Evolutionary conservation across 2,329 filamentous ascomycete genomes (phyloP), one percentile per base, ranked within the genome.

Genomic region (Fusarium marasasianum): DNA sequence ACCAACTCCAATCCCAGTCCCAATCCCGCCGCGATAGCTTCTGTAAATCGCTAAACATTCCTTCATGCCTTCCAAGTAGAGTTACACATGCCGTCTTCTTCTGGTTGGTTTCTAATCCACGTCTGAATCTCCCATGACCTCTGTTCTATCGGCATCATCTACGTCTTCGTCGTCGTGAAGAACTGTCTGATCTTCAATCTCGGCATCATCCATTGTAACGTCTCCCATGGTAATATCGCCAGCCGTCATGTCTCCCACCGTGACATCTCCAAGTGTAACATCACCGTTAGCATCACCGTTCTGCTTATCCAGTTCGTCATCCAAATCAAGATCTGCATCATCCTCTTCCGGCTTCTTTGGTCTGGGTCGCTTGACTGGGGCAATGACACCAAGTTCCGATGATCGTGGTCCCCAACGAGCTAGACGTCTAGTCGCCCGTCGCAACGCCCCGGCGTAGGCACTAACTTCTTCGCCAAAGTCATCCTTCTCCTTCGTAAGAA

Each of bases 401-500:
- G 83, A 82, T 17, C 81, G 83, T 6, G 83, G 82, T n/a, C 84
- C 84, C 94, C 94, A 96, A 38, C 93, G 88, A 59, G 88, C 84
- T n/a, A 96, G 84, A 45, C 94, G 87, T 35, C 94, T 87, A 26
- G 87, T 84, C 3, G 88, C 87, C 22, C 92, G 88, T 60, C 91
- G 86, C 24, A 96, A 83, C 13, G 93, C 88, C 17, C 92, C 90
- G 8, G 90, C 88, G 66, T 93, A 91, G 4, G 89, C 86, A 62
- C 88, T 87, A 11, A 90, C 87, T 80, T 96, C 93, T 80, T 96
- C 94, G 48, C 94, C 94, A 75, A 91, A 93, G 82, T 96, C 93
- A 70, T 94, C 92, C 0, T 86, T 82, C 79, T 95, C 93, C 22
- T 84, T 82, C 26, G 83, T 83, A 1, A 93, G 83, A 38, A 89